A percentile compares a stretch with the other conserved stretches of the same genome.
Conservation (phyloP, 1,284 basidiomycete genomes). For the Ceratobasidium sp. region DNA sequence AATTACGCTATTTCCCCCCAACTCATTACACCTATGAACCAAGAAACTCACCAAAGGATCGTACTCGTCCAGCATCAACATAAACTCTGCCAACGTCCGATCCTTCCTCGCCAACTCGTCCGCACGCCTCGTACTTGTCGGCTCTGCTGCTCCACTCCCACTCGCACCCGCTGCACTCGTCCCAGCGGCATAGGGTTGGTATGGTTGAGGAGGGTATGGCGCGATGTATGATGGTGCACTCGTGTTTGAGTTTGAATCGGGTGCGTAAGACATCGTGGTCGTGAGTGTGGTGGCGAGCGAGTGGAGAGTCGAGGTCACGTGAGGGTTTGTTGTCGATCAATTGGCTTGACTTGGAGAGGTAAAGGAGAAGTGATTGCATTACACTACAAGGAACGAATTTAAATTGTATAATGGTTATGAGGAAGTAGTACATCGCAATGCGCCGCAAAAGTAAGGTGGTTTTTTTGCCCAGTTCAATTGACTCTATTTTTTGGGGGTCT, state of each 20-base stretch:
- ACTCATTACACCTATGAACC: not conserved
- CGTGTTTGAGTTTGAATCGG: conserved; percentile 22
- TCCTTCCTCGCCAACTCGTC: conserved; percentile 89
- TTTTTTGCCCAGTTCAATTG: too few relatives aligned
- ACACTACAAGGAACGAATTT: conserved; percentile 11
- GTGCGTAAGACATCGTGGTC: conserved; percentile 38
- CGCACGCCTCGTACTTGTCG: conserved; percentile 22
- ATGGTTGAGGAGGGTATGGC: conserved; percentile 37
- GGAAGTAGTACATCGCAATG: not conserved
- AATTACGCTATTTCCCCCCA: too few relatives aligned
- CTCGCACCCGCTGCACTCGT: conserved; percentile 15
- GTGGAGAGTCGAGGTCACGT: conserved; percentile 23
- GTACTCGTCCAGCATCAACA: conserved; percentile 96
- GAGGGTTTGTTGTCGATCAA: not conserved
- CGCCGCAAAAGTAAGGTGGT: not conserved
- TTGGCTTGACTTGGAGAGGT: not conserved
- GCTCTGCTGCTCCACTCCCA: conserved; percentile 19
- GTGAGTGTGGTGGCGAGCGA: not conserved
- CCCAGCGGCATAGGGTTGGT: conserved; percentile 17
- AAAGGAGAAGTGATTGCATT: too few relatives aligned
- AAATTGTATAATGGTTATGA: not conserved
- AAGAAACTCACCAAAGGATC: conserved; percentile 81
- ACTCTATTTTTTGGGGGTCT: too few relatives aligned
- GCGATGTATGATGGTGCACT: conserved; percentile 29
- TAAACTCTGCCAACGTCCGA: conserved; percentile 90